Conservation (phyloP, 768 basidiomycete genomes). For the Russula ochroleuca region DNA sequence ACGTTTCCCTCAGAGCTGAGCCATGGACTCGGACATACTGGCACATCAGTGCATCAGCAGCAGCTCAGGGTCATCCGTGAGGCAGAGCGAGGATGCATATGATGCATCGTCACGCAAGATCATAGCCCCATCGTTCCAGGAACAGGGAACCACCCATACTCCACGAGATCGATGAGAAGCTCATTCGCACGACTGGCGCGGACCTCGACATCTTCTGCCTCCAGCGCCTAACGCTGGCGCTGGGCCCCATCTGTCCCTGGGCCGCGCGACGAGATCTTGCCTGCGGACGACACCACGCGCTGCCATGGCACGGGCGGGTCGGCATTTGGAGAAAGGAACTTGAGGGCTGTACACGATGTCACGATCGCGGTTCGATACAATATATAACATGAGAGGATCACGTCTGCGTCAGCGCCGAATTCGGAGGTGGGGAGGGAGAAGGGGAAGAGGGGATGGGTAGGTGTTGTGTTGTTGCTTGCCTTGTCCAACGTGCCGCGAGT, state of each 20-base stretch:
- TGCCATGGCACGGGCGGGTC: conserved; percentile 77
- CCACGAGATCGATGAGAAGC: conserved; percentile 51
- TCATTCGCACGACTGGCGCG: conserved; percentile 50
- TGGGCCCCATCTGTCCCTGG: conserved; percentile 78
- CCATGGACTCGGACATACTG: background rate
- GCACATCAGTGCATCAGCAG: background rate
- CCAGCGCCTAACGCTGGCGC: conserved; percentile 68
- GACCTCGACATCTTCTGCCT: conserved; percentile 81
- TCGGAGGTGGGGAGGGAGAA: background rate
- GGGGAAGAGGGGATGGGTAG: background rate
- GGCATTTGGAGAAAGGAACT: conserved; percentile 57
- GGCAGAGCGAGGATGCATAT: background rate
- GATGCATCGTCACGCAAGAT: background rate
- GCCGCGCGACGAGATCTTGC: conserved; percentile 75
- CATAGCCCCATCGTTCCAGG: background rate
- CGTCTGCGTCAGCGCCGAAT: background rate
- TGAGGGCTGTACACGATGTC: conserved; percentile 52
- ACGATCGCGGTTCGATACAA: background rate
- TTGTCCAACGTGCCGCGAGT: conserved; percentile 80
- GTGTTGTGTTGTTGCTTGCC: conserved; percentile 42
- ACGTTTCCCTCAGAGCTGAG: background rate
- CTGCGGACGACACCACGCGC: conserved; percentile 66
- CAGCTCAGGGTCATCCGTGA: background rate
- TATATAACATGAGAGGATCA: background rate
- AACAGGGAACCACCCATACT: conserved; percentile 67